Percentiles rank a stretch among this genome's conserved stretches.
Conservation (phyloP, 2,329 filamentous ascomycete species). For the Peltaster fructicola region DNA sequence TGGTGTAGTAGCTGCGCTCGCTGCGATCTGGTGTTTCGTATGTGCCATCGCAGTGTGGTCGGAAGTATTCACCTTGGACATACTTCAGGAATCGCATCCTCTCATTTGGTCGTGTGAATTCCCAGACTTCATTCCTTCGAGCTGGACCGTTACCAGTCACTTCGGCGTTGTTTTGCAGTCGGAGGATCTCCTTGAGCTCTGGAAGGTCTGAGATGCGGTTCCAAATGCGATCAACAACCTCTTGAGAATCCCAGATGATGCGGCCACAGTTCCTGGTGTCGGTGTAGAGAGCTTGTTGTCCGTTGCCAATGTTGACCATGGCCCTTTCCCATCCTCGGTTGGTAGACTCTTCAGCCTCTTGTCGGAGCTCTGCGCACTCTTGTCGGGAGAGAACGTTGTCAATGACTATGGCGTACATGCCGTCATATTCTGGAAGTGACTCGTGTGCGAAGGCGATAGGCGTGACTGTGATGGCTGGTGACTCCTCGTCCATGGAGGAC, state of each 20-base stretch:
- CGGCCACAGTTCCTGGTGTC: conserved; percentile 53
- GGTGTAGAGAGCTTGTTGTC: conserved; percentile 38
- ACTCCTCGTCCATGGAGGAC: conserved; percentile 20
- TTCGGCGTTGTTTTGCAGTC: conserved; percentile 18
- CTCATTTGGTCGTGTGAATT: conserved; percentile 43
- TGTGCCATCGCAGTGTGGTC: conserved; percentile 49
- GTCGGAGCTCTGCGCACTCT: conserved; percentile 44
- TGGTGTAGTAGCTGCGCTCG: conserved; percentile 34
- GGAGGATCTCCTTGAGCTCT: conserved; percentile 29
- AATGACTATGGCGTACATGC: conserved; percentile 41
- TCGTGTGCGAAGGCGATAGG: conserved; percentile 38
- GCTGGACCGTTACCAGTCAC: conserved; percentile 30
- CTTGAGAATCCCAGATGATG: conserved; percentile 54
- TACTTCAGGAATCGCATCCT: conserved; percentile 62
- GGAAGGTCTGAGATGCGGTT: conserved; percentile 33
- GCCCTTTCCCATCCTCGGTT: conserved; percentile 45
- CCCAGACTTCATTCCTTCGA: conserved; percentile 27
- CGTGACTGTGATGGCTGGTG: conserved; percentile 29
- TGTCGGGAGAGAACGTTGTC: conserved; percentile 43
- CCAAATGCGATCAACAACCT: conserved; percentile 46
- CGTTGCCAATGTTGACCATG: conserved; percentile 47
- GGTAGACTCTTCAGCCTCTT: conserved; percentile 31
- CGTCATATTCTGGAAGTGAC: conserved; percentile 34
- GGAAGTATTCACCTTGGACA: conserved; percentile 53
- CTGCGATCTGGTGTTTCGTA: conserved; percentile 40